A percentile compares a stretch with the other conserved stretches of the same genome.
These are phyloP conservation scores for Coriolopsis trogii DNA, from an alignment of 1,284 basidiomycete species.

Conservation along the genomic window DNA sequence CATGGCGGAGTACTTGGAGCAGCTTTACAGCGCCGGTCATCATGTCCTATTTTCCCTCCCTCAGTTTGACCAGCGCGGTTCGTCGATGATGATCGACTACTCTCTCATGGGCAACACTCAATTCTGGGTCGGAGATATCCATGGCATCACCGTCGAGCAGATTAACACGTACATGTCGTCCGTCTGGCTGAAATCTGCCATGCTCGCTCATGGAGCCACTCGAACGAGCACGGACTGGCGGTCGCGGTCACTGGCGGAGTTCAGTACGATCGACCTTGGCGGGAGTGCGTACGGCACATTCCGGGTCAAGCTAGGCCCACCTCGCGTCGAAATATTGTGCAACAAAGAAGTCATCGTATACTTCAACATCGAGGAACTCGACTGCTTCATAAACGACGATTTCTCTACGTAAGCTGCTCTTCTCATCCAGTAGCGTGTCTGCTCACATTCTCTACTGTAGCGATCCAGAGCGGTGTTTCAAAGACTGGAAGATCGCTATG, in stretches of 20 bases:
- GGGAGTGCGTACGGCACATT: constrained; percentile 24
- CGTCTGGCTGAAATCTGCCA: constrained; percentile 36
- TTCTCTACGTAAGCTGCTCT: constrained; percentile 27
- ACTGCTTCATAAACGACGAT: constrained; percentile 29
- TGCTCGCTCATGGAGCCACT: constrained; percentile 24
- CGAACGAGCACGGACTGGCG: constrained; percentile 16
- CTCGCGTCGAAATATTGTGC: constrained; percentile 35
- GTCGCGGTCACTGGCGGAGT: constrained; percentile 31
- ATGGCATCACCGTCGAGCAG: constrained; percentile 31
- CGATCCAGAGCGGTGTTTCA: constrained; percentile 11
- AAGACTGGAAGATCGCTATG: constrained; percentile 35
- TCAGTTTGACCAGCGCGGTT: constrained; percentile 31
- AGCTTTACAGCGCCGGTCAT: constrained; percentile 33
- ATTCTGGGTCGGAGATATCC: constrained; percentile 17
- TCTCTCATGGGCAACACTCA: constrained; percentile 17
- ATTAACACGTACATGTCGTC: constrained; percentile 36
- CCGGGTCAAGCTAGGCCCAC: constrained; percentile 33
- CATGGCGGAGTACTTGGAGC: constrained; percentile 26
- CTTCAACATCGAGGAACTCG: constrained; percentile 33
- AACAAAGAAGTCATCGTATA: constrained; percentile 36
- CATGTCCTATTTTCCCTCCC: constrained; percentile 36
- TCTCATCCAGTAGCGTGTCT: neutral
- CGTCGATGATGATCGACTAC: constrained; percentile 29
- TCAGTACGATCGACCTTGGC: constrained; percentile 15
- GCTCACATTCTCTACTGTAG: constrained; percentile 10